Conservation (phyloP, 495 filamentous ascomycete species). For the Rhypophila decipiens region DNA sequence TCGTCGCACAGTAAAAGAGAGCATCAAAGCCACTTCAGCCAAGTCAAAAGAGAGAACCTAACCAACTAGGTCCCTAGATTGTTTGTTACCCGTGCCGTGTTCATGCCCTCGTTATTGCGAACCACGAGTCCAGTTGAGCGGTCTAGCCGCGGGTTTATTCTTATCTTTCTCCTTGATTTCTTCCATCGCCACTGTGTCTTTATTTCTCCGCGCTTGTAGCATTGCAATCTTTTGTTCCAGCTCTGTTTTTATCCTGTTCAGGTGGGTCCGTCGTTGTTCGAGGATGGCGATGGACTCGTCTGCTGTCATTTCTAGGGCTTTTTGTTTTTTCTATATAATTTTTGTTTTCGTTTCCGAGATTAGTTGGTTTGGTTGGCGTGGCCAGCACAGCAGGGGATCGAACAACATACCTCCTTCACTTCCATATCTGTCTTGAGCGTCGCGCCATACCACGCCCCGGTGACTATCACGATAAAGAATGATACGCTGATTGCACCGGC, state of each 20-base stretch:
- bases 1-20: too few species aligned
- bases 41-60: too few species aligned
- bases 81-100: too few species aligned
- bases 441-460: slow-evolving; percentile 51
- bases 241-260: slow-evolving; percentile 24
- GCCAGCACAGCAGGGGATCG: neutral
- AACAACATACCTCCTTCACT: slow-evolving; percentile 19
- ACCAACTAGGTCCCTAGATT: too few species aligned
- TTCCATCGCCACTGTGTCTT: too few species aligned
- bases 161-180: too few species aligned
- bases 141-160: too few species aligned
- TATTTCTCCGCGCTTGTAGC: slow-evolving; percentile 27
- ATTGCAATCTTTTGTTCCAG: slow-evolving; percentile 32
- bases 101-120: too few species aligned
- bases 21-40: too few species aligned
- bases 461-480: slow-evolving; percentile 36
- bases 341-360: neutral
- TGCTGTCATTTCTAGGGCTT: slow-evolving; percentile 20
- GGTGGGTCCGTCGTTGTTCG: slow-evolving; percentile 24
- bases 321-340: slow-evolving; percentile 24
- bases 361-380: neutral
- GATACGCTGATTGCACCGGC: too few species aligned
- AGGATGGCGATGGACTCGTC: slow-evolving; percentile 33
- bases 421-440: slow-evolving; percentile 50
- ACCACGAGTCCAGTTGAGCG: too few species aligned